phyloP scores from a whole-genome alignment of 1,139 yeast species.

The Insectozyma bohioensis region DNA sequence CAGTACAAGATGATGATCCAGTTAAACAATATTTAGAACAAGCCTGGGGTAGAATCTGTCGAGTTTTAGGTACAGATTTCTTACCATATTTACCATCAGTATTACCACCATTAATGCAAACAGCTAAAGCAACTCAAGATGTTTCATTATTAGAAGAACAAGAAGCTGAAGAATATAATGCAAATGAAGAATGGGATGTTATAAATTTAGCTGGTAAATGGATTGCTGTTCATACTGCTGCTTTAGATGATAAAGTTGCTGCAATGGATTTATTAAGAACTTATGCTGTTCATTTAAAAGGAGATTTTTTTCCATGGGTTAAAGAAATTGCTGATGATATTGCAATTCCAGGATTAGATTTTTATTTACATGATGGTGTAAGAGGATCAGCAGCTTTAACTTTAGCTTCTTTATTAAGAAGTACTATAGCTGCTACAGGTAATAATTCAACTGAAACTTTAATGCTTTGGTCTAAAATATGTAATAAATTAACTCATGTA shows the following conservation, averaged over 20 bases:
- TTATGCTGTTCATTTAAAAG: conserved; percentile 86
- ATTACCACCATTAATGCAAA: conserved; percentile 78
- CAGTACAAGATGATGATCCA: conserved; percentile 72
- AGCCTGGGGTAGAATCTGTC: conserved; percentile 95
- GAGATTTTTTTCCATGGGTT: conserved; percentile 80
- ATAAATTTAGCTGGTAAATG: conserved; percentile 88
- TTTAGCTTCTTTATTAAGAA: conserved; percentile 72
- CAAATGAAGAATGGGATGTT: conserved; percentile 94
- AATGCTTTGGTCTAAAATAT: conserved; percentile 70
- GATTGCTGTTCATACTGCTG: conserved; percentile 90
- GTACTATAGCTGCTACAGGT: conserved; percentile 67
- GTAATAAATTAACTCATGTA: conserved; percentile 67
- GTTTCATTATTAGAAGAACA: conserved; percentile 85
- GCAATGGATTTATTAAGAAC: conserved; percentile 87
- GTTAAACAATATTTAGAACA: conserved; percentile 84
- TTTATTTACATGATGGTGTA: conserved; percentile 92
- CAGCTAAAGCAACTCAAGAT: conserved; percentile 90
- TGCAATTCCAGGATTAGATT: conserved; percentile 84
- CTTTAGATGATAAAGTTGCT: conserved; percentile 86
- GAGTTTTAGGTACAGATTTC: conserved; percentile 81
- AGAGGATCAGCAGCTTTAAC: conserved; percentile 86
- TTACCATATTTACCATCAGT: conserved; percentile 87
- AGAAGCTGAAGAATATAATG: conserved; percentile 77
- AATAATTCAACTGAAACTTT: conserved; percentile 55
- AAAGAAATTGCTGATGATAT: conserved; percentile 75